Evolutionary conservation across 176 grass and related monocot genomes (phyloP).

Genomic region (Carex littledalei): DNA sequence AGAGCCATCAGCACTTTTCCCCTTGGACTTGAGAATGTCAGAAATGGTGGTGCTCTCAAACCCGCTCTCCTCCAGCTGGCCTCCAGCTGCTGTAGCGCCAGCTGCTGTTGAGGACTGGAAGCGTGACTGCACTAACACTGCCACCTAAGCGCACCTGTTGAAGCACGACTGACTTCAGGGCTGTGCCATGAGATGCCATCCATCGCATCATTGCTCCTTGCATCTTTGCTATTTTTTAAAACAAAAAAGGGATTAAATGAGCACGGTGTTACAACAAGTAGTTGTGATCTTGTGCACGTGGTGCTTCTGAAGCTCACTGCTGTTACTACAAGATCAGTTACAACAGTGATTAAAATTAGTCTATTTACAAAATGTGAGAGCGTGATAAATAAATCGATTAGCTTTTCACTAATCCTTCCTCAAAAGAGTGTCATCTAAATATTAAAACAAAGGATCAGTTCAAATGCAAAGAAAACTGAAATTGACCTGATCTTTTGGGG

Average conservation of each 20-base stretch:
- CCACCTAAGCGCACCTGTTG: constrained; percentile 4
- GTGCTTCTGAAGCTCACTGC: not conserved
- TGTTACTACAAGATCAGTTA: not conserved
- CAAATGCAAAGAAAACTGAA: not conserved
- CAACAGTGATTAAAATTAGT: not conserved
- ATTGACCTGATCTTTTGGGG: not conserved
- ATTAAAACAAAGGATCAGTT: not conserved
- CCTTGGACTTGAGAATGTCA: constrained; percentile 71
- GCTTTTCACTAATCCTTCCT: not conserved
- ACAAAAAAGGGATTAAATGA: not conserved
- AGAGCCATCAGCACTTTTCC: constrained; percentile 92
- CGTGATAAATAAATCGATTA: not conserved
- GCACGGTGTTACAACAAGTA: not conserved
- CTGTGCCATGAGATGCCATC: constrained; percentile 6
- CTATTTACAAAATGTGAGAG: not conserved
- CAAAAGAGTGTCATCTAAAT: not conserved
- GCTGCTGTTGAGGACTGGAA: constrained; percentile 20
- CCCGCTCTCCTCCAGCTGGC: constrained; percentile 57
- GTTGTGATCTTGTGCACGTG: not conserved
- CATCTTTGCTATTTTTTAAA: constrained; percentile 20
- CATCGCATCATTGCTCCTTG: constrained; percentile 19
- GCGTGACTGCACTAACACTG: not conserved
- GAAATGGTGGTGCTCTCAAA: constrained; percentile 83
- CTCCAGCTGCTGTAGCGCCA: constrained; percentile 33
- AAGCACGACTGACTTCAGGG: constrained; percentile 20